Conservation (phyloP, 129 eudicot species). For the Lactuca saligna region DNA sequence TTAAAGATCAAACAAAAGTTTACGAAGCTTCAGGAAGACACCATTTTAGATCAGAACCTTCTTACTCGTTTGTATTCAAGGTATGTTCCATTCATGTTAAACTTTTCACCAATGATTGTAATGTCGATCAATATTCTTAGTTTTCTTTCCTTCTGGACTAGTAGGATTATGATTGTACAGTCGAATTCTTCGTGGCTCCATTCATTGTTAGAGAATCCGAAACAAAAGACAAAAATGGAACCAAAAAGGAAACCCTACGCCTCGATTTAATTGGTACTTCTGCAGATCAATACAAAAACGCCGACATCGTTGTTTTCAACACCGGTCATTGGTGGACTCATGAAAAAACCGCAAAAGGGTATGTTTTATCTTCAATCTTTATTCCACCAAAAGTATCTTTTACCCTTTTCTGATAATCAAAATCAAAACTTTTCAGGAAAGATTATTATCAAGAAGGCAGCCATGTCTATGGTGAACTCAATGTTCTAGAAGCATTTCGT, state of each 20-base stretch:
- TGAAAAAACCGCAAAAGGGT: conserved; percentile 62
- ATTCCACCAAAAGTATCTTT: not conserved
- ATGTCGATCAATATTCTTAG: not conserved
- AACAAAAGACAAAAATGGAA: conserved; percentile 40
- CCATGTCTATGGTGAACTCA: conserved; percentile 48
- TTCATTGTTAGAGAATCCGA: conserved; percentile 56
- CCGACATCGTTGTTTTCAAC: conserved; percentile 53
- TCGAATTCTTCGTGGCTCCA: conserved; percentile 55
- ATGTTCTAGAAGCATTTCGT: conserved; percentile 49
- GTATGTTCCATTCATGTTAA: conserved; percentile 1
- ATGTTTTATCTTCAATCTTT: not conserved
- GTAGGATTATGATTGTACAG: conserved; percentile 54
- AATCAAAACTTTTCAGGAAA: conserved; percentile 35
- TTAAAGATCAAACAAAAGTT: conserved; percentile 44
- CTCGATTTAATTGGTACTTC: conserved; percentile 56
- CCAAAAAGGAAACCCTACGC: conserved; percentile 48
- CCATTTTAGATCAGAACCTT: conserved; percentile 49
- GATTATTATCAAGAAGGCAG: conserved; percentile 69
- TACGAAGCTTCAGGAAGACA: conserved; percentile 60
- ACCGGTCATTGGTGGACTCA: conserved; percentile 77
- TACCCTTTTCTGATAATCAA: not conserved
- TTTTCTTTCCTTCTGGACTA: not conserved
- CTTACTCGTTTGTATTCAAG: conserved; percentile 51
- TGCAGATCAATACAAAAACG: conserved; percentile 46
- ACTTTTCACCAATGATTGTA: not conserved